Percentiles rank a stretch among this genome's conserved stretches.
Conservation (phyloP, 441 rosid species). For the Pelargonium fulgidum region DNA sequence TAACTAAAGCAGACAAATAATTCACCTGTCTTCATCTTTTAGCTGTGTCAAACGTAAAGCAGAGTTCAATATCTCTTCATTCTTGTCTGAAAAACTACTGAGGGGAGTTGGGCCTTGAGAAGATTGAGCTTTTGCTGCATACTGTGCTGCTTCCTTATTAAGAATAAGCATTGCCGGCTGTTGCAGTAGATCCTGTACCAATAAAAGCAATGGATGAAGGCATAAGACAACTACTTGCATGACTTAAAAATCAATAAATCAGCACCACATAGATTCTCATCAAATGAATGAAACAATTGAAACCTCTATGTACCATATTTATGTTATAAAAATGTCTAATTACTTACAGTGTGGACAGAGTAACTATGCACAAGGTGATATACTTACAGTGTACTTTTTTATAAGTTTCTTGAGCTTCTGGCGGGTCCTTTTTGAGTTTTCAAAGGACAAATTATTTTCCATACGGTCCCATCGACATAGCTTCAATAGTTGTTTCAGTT, state of each 20-base stretch:
- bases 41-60: constrained; percentile 38
- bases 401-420: constrained; percentile 78
- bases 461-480: constrained; percentile 76
- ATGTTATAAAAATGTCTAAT: neutral
- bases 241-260: neutral
- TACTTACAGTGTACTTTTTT: constrained; percentile 73
- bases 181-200: constrained; percentile 58
- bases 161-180: constrained; percentile 66
- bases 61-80: constrained; percentile 28
- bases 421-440: constrained; percentile 54
- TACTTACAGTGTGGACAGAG: neutral
- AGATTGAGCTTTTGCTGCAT: constrained; percentile 36
- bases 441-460: constrained; percentile 50
- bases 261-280: neutral
- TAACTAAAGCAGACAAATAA: constrained; percentile 16
- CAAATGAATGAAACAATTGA: neutral
- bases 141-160: constrained; percentile 44
- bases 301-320: neutral
- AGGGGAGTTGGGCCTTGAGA: constrained; percentile 32
- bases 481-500: constrained; percentile 62
- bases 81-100: constrained; percentile 35
- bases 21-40: constrained; percentile 46
- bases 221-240: neutral
- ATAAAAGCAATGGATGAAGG: constrained; percentile 13
- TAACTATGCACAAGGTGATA: neutral